A percentile compares a stretch with the other conserved stretches of the same genome.
These are phyloP conservation scores for Trichoderma aggressivum DNA, from an alignment of 2,329 filamentous ascomycete genomes.

Conservation along the genomic window DNA sequence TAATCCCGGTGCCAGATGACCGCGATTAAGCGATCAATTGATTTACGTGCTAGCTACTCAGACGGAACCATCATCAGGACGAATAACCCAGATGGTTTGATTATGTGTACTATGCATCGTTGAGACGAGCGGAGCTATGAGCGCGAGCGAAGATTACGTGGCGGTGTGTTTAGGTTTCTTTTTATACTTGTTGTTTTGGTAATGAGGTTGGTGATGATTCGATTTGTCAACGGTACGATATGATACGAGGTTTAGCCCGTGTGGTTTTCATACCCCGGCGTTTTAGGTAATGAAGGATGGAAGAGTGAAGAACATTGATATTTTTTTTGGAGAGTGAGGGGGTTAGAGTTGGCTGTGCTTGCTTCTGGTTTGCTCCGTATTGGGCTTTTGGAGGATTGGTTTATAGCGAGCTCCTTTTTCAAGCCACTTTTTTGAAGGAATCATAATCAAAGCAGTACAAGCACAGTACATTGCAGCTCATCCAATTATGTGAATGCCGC, in stretches of 20 bases:
- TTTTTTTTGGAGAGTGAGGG: not conserved
- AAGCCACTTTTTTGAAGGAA: not conserved
- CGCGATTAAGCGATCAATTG: not conserved
- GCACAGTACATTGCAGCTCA: not conserved
- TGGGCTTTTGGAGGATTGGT: not conserved
- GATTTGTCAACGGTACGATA: not conserved
- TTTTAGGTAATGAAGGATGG: conserved; percentile 17
- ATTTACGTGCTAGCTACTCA: not conserved
- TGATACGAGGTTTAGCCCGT: conserved; percentile 11
- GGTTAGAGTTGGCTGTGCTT: not conserved
- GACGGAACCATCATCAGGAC: not conserved
- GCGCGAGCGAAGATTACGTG: not conserved
- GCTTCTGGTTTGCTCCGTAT: not conserved
- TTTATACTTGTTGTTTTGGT: not conserved
- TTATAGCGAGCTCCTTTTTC: conserved; percentile 6
- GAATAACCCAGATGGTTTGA: no score
- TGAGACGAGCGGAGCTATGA: not conserved
- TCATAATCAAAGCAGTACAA: not conserved
- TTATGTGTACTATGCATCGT: not conserved
- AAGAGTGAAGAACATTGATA: not conserved
- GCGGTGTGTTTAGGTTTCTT: not conserved
- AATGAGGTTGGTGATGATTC: not conserved
- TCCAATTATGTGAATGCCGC: not conserved
- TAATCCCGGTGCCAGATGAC: conserved; percentile 31
- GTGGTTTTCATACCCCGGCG: conserved; percentile 20